Conservation (phyloP, 2,329 filamentous ascomycete species). For the Juglanconis oblonga region DNA sequence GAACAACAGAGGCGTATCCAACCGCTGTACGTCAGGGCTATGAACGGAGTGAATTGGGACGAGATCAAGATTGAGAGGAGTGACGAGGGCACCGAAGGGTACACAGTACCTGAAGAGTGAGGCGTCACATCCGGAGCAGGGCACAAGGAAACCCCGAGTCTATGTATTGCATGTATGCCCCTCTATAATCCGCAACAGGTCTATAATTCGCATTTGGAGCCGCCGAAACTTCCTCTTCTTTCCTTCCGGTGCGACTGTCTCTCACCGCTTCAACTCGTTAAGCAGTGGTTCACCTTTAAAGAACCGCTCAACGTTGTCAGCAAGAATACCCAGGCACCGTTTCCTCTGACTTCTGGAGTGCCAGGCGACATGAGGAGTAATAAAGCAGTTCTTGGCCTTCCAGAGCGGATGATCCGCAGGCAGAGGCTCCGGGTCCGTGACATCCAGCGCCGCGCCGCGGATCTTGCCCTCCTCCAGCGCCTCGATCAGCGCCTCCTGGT, state of each 20-base stretch:
- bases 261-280: conserved; percentile 19
- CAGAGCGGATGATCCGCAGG: conserved; percentile 63
- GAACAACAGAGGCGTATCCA: conserved; percentile 9
- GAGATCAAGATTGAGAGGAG: conserved; percentile 20
- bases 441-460: conserved; percentile 64
- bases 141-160: background rate
- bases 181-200: too few species aligned
- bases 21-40: conserved; percentile 13
- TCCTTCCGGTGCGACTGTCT: too few species aligned
- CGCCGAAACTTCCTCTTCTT: too few species aligned
- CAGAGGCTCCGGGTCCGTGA: conserved; percentile 70
- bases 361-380: conserved; percentile 41
- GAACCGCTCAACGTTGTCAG: conserved; percentile 28
- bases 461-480: conserved; percentile 42
- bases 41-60: conserved; percentile 14
- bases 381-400: conserved; percentile 60
- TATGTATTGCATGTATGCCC: background rate
- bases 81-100: conserved; percentile 28
- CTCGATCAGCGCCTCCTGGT: conserved; percentile 48
- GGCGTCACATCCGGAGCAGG: too few species aligned
- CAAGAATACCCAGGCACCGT: conserved; percentile 25
- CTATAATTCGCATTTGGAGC: too few species aligned
- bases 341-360: conserved; percentile 24
- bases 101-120: conserved; percentile 12
- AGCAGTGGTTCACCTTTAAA: conserved; percentile 25